Conservation (phyloP, 2,329 filamentous ascomycete genomes). For the Fusarium denticulatum region DNA sequence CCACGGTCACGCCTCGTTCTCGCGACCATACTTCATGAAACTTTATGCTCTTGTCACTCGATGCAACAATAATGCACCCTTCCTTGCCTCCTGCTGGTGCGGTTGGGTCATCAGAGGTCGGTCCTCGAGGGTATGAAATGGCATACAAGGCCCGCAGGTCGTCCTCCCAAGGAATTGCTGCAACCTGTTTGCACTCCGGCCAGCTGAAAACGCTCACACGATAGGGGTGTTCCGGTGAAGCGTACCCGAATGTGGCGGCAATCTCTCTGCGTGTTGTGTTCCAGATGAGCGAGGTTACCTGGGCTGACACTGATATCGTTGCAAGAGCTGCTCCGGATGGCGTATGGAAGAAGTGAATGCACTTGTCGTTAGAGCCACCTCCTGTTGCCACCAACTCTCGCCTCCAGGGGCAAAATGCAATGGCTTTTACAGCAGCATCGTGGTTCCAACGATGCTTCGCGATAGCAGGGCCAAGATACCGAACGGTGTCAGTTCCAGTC, state of each 20-base stretch:
- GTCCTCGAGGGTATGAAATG: conserved; percentile 77
- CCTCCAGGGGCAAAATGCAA: conserved; percentile 96
- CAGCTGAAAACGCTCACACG: conserved; percentile 94
- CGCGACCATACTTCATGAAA: conserved; percentile 96
- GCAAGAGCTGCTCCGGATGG: conserved; percentile 84
- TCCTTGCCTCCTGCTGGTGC: conserved; percentile 46
- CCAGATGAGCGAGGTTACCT: conserved; percentile 94
- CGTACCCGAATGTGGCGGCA: conserved; percentile 91
- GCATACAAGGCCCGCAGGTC: conserved; percentile 85
- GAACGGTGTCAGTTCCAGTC: conserved; percentile 50
- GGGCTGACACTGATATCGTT: conserved; percentile 90
- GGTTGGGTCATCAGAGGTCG: conserved; percentile 43
- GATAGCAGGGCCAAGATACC: conserved; percentile 62
- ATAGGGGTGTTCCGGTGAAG: conserved; percentile 87
- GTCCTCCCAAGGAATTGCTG: conserved; percentile 84
- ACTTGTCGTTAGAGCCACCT: conserved; percentile 92
- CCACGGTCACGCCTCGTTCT: conserved; percentile 62
- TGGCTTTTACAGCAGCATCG: conserved; percentile 91
- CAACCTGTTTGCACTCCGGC: conserved; percentile 89
- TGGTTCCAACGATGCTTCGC: conserved; percentile 81
- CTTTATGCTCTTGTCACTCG: conserved; percentile 90
- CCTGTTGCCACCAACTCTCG: conserved; percentile 87
- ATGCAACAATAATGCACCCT: conserved; percentile 85
- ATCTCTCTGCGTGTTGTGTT: conserved; percentile 87
- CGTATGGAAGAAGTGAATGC: conserved; percentile 95